Evolutionary conservation across 495 filamentous ascomycete species (phyloP).

Genomic region (Aspergillus baeticus): DNA sequence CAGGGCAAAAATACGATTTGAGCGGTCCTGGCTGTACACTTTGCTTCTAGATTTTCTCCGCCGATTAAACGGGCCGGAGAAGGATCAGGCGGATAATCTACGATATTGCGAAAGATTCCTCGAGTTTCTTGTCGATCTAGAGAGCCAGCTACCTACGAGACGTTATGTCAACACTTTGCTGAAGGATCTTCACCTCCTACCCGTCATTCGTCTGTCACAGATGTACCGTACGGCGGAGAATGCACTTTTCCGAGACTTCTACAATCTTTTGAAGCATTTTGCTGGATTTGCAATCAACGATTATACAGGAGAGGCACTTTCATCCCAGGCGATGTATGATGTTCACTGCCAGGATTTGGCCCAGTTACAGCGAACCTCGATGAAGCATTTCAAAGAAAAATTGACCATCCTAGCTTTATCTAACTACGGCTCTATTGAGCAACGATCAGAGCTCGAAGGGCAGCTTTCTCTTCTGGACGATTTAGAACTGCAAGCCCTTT

Average conservation of each 20-base stretch:
- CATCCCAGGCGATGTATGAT: slow-evolving; percentile 71
- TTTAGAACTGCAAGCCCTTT: slow-evolving; percentile 68
- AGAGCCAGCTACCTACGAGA: slow-evolving; percentile 91
- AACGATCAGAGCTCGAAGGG: slow-evolving; percentile 72
- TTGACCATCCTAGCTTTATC: slow-evolving; percentile 86
- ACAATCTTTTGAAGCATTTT: slow-evolving; percentile 77
- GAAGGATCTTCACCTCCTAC: slow-evolving; percentile 85
- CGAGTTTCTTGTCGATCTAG: slow-evolving; percentile 85
- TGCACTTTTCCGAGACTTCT: slow-evolving; percentile 78
- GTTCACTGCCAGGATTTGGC: slow-evolving; percentile 73
- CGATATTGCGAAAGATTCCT: slow-evolving; percentile 90
- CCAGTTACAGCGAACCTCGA: slow-evolving; percentile 73
- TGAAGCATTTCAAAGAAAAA: slow-evolving; percentile 87
- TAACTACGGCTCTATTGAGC: slow-evolving; percentile 86
- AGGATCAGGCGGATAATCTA: slow-evolving; percentile 58
- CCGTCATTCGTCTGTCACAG: slow-evolving; percentile 77
- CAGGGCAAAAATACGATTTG: slow-evolving; percentile 81
- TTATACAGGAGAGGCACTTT: slow-evolving; percentile 76
- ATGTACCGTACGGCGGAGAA: slow-evolving; percentile 73
- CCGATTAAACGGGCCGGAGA: slow-evolving; percentile 59
- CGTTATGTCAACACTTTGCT: slow-evolving; percentile 90
- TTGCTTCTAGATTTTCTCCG: slow-evolving; percentile 81
- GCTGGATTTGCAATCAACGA: slow-evolving; percentile 88
- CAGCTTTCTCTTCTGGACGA: slow-evolving; percentile 73
- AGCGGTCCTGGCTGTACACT: slow-evolving; percentile 90